These are phyloP conservation scores for Kockovaella imperatae DNA, from an alignment of 768 basidiomycete species.

Conservation along the genomic window DNA sequence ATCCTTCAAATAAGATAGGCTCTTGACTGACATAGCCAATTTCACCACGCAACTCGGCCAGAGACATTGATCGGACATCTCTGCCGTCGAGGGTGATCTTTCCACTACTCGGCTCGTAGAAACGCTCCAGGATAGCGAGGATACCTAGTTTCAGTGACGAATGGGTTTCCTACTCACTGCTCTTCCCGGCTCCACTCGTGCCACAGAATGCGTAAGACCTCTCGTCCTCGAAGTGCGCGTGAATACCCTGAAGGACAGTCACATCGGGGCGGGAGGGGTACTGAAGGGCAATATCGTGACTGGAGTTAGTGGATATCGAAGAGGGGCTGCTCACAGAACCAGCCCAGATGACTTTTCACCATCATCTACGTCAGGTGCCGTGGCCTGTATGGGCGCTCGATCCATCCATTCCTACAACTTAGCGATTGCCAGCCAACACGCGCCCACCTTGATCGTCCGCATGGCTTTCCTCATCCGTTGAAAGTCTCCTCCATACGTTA, in stretches of 20 bases:
- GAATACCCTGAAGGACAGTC: constrained; percentile 26
- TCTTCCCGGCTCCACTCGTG: constrained; percentile 32
- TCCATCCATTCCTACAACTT: constrained; percentile 23
- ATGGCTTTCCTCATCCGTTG: constrained; percentile 21
- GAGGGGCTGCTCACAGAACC: background rate
- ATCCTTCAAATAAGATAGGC: constrained; percentile 39
- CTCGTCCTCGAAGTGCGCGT: constrained; percentile 28
- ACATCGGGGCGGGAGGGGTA: constrained; percentile 34
- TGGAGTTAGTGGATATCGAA: constrained; percentile 4
- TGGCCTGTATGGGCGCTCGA: constrained; percentile 10
- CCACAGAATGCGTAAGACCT: constrained; percentile 42
- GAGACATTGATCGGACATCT: constrained; percentile 32
- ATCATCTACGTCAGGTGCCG: background rate
- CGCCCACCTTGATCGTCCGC: constrained; percentile 21
- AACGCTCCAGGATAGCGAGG: constrained; percentile 37
- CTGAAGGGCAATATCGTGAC: constrained; percentile 22
- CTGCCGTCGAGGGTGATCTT: constrained; percentile 31
- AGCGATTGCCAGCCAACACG: background rate
- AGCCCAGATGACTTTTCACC: constrained; percentile 1
- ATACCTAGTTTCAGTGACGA: constrained; percentile 10
- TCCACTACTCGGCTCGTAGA: constrained; percentile 38
- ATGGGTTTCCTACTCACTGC: constrained; percentile 6
- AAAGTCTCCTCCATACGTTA: constrained; percentile 34
- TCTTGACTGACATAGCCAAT: constrained; percentile 44
- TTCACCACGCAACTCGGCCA: constrained; percentile 22